Evolutionary conservation across 352 stramenopile species (phyloP).

Genomic region (Phytophthora fragariaefolia): DNA sequence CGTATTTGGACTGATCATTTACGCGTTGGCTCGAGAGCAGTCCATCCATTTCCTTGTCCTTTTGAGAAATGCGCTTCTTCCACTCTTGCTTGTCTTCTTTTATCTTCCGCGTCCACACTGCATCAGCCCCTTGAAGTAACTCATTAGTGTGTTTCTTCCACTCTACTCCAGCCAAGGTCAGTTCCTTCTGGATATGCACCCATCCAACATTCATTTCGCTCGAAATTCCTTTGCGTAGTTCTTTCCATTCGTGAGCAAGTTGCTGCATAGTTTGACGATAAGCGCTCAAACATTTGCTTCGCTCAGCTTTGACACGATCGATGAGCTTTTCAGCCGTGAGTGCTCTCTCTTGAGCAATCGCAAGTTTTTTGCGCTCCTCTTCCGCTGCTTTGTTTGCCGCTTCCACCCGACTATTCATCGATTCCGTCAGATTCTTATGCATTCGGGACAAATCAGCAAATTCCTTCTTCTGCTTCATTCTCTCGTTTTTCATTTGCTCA

Average conservation of each 20-base stretch:
- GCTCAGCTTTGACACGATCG: conserved; percentile 27
- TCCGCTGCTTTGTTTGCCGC: conserved; percentile 38
- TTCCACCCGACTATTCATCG: conserved; percentile 41
- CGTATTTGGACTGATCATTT: conserved; percentile 66
- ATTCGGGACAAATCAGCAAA: conserved; percentile 70
- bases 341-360: conserved; percentile 29
- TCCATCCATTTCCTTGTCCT: conserved; percentile 59
- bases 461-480: conserved; percentile 58
- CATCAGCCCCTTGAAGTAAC: conserved; percentile 28
- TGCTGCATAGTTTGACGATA: conserved; percentile 42
- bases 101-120: conserved; percentile 31
- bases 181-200: conserved; percentile 42
- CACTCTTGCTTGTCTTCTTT: conserved; percentile 56
- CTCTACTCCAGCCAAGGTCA: conserved; percentile 22
- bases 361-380: conserved; percentile 40
- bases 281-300: conserved; percentile 32
- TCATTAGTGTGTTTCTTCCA: conserved; percentile 36
- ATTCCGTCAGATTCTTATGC: conserved; percentile 68
- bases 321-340: conserved; percentile 42
- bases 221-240: conserved; percentile 38
- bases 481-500: conserved; percentile 42
- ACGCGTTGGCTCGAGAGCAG: conserved; percentile 51
- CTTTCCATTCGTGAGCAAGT: conserved; percentile 37
- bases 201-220: conserved; percentile 45
- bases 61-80: conserved; percentile 45